These are phyloP conservation scores for Wallacemonas rigidus DNA, from an alignment of 208 protist genomes.

Conservation along the genomic window DNA sequence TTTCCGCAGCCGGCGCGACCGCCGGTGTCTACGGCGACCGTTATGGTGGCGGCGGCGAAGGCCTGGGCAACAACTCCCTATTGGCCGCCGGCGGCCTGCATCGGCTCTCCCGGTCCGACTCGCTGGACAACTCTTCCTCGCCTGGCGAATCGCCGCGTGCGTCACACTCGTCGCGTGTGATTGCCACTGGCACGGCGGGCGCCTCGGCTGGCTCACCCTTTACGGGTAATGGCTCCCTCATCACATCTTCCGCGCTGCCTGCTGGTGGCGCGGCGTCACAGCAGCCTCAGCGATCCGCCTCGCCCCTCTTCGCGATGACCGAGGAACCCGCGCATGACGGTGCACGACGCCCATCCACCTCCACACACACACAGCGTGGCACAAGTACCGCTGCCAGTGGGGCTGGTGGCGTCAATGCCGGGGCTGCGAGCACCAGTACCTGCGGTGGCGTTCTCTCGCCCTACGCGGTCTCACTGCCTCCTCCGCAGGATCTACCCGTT, in stretches of 20 bases:
- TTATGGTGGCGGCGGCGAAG: too few species aligned
- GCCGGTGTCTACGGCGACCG: not conserved
- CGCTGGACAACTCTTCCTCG: constrained; percentile 10
- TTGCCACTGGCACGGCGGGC: not conserved
- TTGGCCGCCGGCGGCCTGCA: not conserved
- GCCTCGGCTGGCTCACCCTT: too few species aligned
- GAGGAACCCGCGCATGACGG: not conserved
- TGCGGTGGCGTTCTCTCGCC: constrained; percentile 1
- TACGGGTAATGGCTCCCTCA: too few species aligned
- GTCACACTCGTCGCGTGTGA: constrained; percentile 1
- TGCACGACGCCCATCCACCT: not conserved
- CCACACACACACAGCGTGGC: not conserved
- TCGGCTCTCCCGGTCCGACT: constrained; percentile 4
- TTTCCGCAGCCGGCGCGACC: not conserved
- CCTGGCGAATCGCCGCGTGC: not conserved
- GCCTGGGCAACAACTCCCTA: not conserved
- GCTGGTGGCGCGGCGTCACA: too few species aligned
- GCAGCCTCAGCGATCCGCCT: constrained; percentile 1
- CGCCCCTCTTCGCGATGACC: not conserved
- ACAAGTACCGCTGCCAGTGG: not conserved
- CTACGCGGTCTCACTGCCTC: not conserved
- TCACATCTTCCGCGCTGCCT: too few species aligned
- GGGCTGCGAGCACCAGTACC: too few species aligned
- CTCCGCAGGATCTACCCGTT: constrained; percentile 37
- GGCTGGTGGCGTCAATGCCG: not conserved